Conservation (phyloP, 2,329 filamentous ascomycete genomes). For the Chaetomium globosum region DNA sequence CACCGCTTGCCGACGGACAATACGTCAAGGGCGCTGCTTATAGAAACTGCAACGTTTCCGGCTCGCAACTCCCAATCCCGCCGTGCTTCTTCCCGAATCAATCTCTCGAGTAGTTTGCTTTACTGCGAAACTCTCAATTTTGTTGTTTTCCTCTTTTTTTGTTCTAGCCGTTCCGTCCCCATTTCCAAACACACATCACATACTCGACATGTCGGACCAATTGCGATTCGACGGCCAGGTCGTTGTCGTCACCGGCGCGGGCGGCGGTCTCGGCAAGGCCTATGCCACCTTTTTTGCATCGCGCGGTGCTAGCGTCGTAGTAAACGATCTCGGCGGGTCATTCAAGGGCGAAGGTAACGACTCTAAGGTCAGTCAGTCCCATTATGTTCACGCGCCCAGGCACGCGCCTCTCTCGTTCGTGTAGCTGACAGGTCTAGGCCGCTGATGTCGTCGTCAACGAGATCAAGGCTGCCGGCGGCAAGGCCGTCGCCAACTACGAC, state of each 20-base stretch:
- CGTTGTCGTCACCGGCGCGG: slow-evolving; percentile 84
- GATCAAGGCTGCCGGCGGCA: slow-evolving; percentile 85
- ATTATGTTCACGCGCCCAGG: no score
- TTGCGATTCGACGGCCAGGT: slow-evolving; percentile 86
- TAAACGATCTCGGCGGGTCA: slow-evolving; percentile 92
- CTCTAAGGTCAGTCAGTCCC: slow-evolving; percentile 65
- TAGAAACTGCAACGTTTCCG: slow-evolving; percentile 26
- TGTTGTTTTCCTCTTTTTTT: slow-evolving; percentile 5
- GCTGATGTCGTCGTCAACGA: slow-evolving; percentile 82
- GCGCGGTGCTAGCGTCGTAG: slow-evolving; percentile 74
- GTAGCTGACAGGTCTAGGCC: slow-evolving; percentile 53
- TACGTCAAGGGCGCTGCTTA: slow-evolving; percentile 28
- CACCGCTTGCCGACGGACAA: slow-evolving; percentile 33
- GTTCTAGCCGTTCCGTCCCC: slow-evolving; percentile 14
- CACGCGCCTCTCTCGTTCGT: neutral
- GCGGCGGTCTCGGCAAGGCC: slow-evolving; percentile 77
- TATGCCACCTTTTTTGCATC: slow-evolving; percentile 90
- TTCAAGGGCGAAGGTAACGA: slow-evolving; percentile 91
- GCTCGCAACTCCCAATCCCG: slow-evolving; percentile 9
- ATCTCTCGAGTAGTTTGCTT: slow-evolving; percentile 2
- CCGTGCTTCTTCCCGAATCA: slow-evolving; percentile 11
- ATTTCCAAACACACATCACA: slow-evolving; percentile 38
- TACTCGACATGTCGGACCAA: slow-evolving; percentile 58
- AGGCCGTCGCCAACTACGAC: slow-evolving; percentile 97
- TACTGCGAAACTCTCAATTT: slow-evolving; percentile 6